A percentile compares a stretch with the other conserved stretches of the same genome.
Conservation (phyloP, 192 early-diverging fungal species). For the Backusella australiensis region DNA sequence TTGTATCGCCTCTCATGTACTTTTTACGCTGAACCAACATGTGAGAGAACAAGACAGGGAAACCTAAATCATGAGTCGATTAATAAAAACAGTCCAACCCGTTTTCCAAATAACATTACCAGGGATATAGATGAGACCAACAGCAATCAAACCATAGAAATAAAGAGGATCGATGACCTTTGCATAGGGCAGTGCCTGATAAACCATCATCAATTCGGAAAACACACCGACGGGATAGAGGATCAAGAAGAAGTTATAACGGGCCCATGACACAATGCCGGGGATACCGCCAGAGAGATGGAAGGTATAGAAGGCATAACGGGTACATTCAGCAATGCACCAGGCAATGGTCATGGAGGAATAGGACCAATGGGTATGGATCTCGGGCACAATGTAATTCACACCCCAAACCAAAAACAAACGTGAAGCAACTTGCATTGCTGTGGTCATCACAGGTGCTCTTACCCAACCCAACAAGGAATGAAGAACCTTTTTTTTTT, state of each 20-base stretch:
- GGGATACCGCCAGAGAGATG: constrained; percentile 64
- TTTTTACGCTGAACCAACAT: constrained; percentile 90
- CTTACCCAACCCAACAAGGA: constrained; percentile 70
- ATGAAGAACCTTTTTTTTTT: constrained; percentile 17
- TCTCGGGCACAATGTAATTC: constrained; percentile 66
- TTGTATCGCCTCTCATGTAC: constrained; percentile 43
- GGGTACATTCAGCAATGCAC: constrained; percentile 87
- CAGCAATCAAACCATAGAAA: constrained; percentile 57
- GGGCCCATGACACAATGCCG: constrained; percentile 58
- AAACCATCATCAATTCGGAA: constrained; percentile 79
- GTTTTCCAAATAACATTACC: constrained; percentile 33
- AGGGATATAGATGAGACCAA: constrained; percentile 69
- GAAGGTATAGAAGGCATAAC: constrained; percentile 89
- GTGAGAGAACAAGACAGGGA: constrained; percentile 86
- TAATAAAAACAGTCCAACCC: no score
- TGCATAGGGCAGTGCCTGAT: constrained; percentile 64
- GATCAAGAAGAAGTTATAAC: constrained; percentile 94
- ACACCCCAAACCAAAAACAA: constrained; percentile 84
- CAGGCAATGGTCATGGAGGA: constrained; percentile 88
- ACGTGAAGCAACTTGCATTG: constrained; percentile 86
- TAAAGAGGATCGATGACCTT: constrained; percentile 48
- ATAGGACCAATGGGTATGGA: constrained; percentile 64
- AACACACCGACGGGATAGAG: constrained; percentile 90
- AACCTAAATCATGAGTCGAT: constrained; percentile 39
- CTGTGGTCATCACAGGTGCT: constrained; percentile 75